Conservation (phyloP, 345 rosid species). For the Arabidopsis thaliana region DNA sequence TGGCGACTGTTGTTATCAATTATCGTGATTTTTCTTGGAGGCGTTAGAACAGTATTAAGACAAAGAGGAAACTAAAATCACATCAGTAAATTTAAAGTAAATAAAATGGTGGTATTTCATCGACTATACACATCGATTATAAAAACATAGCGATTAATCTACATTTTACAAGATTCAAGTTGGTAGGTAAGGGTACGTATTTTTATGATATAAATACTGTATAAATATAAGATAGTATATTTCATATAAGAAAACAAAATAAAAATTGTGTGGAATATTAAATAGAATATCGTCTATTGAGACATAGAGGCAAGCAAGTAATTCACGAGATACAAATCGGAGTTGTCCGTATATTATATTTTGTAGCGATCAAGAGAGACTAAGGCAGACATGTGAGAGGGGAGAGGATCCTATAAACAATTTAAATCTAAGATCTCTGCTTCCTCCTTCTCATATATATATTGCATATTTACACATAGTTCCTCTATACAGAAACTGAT, state of each 20-base stretch:
- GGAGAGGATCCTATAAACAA: constrained; percentile 41
- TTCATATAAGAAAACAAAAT: constrained; percentile 37
- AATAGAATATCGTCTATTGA: constrained; percentile 42
- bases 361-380: constrained; percentile 51
- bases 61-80: constrained; percentile 14
- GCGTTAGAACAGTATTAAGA: constrained; percentile 25
- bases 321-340: constrained; percentile 49
- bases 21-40: constrained; percentile 36
- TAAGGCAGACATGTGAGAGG: constrained; percentile 48
- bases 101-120: constrained; percentile 19
- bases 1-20: constrained; percentile 40
- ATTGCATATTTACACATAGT: constrained; percentile 12
- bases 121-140: not conserved
- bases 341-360: constrained; percentile 49
- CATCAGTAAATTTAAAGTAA: not conserved
- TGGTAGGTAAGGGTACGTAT: constrained; percentile 36
- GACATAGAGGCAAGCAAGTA: constrained; percentile 51
- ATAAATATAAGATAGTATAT: constrained; percentile 11
- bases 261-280: constrained; percentile 24
- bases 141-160: not conserved
- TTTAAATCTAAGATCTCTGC: constrained; percentile 39
- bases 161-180: constrained; percentile 18
- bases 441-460: constrained; percentile 27
- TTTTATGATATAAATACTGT: not conserved
- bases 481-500: constrained; percentile 8